These are phyloP conservation scores for Solanum virginianum DNA, from an alignment of 257 asterid species.

Conservation along the genomic window DNA sequence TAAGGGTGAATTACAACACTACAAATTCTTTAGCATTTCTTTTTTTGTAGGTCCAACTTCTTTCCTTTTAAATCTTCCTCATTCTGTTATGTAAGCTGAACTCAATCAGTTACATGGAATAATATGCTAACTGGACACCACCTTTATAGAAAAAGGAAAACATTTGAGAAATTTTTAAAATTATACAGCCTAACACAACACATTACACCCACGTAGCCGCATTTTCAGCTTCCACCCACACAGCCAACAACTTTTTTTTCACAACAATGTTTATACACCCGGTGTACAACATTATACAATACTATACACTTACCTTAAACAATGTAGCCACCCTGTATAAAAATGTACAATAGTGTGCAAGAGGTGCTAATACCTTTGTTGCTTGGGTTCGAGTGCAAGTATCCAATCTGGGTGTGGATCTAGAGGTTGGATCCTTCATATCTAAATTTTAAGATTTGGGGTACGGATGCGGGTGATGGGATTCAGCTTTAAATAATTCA, in stretches of 20 bases:
- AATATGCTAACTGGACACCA: background rate
- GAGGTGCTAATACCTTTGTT: background rate
- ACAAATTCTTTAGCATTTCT: background rate
- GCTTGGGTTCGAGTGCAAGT: background rate
- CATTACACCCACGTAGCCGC: background rate
- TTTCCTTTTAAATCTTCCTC: background rate
- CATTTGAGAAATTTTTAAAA: background rate
- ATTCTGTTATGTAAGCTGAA: background rate
- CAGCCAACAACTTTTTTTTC: background rate
- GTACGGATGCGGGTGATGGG: background rate
- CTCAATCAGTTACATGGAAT: background rate
- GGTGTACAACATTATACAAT: background rate
- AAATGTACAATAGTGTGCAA: background rate
- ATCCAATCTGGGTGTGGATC: background rate
- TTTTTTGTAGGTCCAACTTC: background rate
- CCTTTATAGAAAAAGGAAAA: background rate
- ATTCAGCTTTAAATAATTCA: background rate
- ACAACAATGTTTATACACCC: background rate
- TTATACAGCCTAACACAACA: background rate
- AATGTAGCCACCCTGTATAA: background rate
- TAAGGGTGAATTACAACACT: background rate
- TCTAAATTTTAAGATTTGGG: background rate
- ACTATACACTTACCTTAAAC: background rate
- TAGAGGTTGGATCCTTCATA: background rate
- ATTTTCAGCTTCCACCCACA: background rate